Base-by-base conservation (phyloP, 805 yeast species). In the Lachancea sp. region DNA sequence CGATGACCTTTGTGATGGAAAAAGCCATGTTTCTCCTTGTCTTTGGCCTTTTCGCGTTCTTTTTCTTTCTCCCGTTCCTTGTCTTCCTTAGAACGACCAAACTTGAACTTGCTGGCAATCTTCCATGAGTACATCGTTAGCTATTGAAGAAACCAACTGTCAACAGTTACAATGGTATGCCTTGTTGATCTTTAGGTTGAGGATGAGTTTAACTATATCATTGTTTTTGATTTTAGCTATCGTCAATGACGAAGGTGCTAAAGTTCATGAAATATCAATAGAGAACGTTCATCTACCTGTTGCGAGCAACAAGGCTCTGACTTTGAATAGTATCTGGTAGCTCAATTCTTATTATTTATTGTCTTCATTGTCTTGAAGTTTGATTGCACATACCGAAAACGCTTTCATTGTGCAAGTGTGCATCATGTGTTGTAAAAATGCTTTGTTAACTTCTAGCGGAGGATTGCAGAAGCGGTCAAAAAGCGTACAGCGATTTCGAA, bases 41-140 rank as follows among this genome's bases (percentile, higher is more conserved):
- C 53, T 20, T 50, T 47, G 36, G 33, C 36, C n/a, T 44, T 38
- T 15, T 55, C 56, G 19, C 51, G 53, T 17, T 41, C 47, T 22
- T 48, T 47, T 38, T 51, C 54, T 39, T 49, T 49, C 18, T 52
- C 55, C 45, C 49, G 51, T 25, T 55, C 59, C 38, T 59, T 59
- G 36, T 60, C 64, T 35, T 60, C 64, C 42, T 60, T 62, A 13
- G 60, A 52, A 41, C 56, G 59, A n/a, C 67, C 67, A 48, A 62
- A 61, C 44, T 56, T 58, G 44, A 62, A 62, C 46, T 58, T 61
- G 31, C 58, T 56, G 26, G 50, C 41, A 38, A 57, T 44, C 52
- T 61, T 62, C 66, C 65, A 61, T 16, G 62, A 58, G 44, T 60
- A 60, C 67, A 62, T 62, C 10, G 5, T 19, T 15, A 15, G 18